Evolutionary conservation across 2,329 filamentous ascomycete species (phyloP), one percentile per base, ranked within the genome.

Genomic region (Pezicula carpinea): DNA sequence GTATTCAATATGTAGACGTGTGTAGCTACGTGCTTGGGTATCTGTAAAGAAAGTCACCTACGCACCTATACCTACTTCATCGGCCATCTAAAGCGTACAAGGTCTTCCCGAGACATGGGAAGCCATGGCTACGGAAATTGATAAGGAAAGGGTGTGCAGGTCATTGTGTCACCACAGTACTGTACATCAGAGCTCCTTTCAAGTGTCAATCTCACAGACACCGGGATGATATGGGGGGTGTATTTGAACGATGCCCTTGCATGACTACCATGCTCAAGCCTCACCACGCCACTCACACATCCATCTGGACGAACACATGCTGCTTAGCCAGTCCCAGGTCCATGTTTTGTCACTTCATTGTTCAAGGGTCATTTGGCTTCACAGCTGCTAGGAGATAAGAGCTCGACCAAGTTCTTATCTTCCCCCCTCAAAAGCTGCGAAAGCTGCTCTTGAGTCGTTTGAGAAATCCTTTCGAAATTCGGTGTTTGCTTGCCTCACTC

Each of bases 311-410:
- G 13, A 18, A 34, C n/a, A n/a, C n/a, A n/a, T n/a, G n/a, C n/a
- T 22, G 17, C 19, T 17, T 35, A 19, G 11, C 18, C 46, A 36
- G 13, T 18, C 23, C 29, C 34, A 32, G 29, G 47, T 47, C 43
- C 47, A 42, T 43, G 42, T 49, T 53, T 50, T 48, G 33, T 40
- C 44, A 45, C 33, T 10, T 29, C 35, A 50, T 53, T 50, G 50
- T 48, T 50, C 51, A 53, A 44, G 51, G 51, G 23, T 49, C 34
- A 23, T 7, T 36, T 33, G 17, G 18, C 18, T 10, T 13, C 22
- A 40, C 23, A 39, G 43, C 32, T 29, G 26, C 26, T 29, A 29
- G 8, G 6, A 46, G 50, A 52, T 50, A 53, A 41, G 49, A 53
- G 48, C 31, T 7, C 22, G 13, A 21, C 21, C 18, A n/a, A 43